A percentile compares a stretch with the other conserved stretches of the same genome.
These are phyloP conservation scores for Fomitopsis serialis DNA, from an alignment of 768 basidiomycete species.

Conservation along the genomic window DNA sequence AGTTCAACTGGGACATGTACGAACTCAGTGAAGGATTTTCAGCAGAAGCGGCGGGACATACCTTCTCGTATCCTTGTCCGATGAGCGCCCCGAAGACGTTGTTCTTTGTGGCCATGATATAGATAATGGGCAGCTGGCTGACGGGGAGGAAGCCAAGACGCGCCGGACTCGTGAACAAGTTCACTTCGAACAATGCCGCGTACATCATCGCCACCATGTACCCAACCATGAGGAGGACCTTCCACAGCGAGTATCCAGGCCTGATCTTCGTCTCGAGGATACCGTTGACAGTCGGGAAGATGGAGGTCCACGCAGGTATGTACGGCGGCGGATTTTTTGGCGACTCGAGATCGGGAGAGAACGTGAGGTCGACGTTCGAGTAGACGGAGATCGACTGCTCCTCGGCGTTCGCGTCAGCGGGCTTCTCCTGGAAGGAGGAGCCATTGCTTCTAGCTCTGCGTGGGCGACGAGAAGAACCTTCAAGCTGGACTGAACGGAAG, in stretches of 20 bases:
- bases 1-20: constrained; percentile 22
- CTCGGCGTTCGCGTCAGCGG: background rate
- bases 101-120: constrained; percentile 66
- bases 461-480: background rate
- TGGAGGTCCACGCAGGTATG: constrained; percentile 1
- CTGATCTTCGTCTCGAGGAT: background rate
- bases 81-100: constrained; percentile 51
- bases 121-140: constrained; percentile 64
- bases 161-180: constrained; percentile 41
- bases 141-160: constrained; percentile 50
- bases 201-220: constrained; percentile 28
- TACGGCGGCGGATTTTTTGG: background rate
- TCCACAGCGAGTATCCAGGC: background rate
- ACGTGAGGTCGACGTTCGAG: background rate
- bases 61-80: constrained; percentile 67
- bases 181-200: constrained; percentile 44
- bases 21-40: background rate
- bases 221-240: background rate
- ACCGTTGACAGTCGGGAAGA: background rate
- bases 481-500: constrained; percentile 23
- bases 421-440: background rate
- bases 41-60: constrained; percentile 16
- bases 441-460: background rate
- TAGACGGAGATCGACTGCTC: background rate
- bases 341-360: background rate